These are phyloP conservation scores for Datisca glomerata DNA, from an alignment of 306 rosid species.

Conservation along the genomic window DNA sequence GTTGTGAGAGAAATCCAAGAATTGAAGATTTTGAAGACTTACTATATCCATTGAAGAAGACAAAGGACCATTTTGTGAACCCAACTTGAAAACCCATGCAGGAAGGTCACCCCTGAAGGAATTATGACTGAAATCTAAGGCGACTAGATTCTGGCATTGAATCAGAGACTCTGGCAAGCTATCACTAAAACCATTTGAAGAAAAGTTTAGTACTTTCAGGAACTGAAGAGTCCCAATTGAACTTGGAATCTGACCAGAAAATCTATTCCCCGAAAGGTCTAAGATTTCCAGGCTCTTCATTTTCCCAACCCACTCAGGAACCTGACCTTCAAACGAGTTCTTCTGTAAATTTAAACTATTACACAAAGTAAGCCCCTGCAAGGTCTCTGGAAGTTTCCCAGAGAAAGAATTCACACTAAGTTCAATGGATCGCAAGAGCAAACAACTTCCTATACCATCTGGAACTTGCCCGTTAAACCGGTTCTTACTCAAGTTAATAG, in stretches of 20 bases:
- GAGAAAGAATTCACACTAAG: constrained; percentile 62
- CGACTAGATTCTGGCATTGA: constrained; percentile 41
- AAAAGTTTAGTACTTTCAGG: constrained; percentile 54
- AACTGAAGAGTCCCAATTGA: constrained; percentile 53
- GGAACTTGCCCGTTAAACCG: constrained; percentile 61
- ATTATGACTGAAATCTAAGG: constrained; percentile 62
- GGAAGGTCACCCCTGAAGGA: constrained; percentile 69
- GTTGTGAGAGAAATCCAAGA: constrained; percentile 72
- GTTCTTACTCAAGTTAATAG: constrained; percentile 48
- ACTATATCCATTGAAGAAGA: constrained; percentile 23
- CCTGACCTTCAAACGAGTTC: constrained; percentile 56
- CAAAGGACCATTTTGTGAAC: constrained; percentile 24
- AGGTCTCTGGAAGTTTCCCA: constrained; percentile 51
- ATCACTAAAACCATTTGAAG: constrained; percentile 58
- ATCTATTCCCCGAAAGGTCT: constrained; percentile 61
- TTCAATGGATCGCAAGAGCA: constrained; percentile 80
- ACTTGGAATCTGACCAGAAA: constrained; percentile 59
- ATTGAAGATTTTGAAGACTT: constrained; percentile 49
- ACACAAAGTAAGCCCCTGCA: constrained; percentile 57
- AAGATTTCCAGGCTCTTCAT: constrained; percentile 60
- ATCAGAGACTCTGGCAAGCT: constrained; percentile 56
- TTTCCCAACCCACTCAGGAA: constrained; percentile 77
- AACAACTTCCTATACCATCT: constrained; percentile 71
- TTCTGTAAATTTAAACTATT: constrained; percentile 36
- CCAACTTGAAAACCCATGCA: constrained; percentile 55